phyloP scores from a whole-genome alignment of 2,329 filamentous ascomycete genomes.

The Clarireedia monteithiana region DNA sequence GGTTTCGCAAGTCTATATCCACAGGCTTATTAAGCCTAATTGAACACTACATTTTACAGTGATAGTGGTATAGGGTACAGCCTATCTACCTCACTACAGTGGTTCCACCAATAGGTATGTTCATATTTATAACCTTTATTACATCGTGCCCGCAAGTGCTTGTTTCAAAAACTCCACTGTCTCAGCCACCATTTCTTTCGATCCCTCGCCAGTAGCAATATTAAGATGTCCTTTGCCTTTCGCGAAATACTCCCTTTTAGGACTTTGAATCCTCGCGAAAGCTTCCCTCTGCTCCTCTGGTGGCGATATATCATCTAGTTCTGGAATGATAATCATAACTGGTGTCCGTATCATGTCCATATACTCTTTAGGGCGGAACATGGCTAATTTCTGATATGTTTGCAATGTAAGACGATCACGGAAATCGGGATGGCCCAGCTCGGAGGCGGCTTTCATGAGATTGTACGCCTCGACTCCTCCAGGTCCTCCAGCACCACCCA shows the following conservation, averaged over 20 bases:
- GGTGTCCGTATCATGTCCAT: neutral
- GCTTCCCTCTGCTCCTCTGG: neutral
- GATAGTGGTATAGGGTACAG: no score
- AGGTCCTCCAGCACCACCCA: neutral
- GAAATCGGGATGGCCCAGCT: neutral
- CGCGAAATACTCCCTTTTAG: constrained; percentile 22
- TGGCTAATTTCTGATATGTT: neutral
- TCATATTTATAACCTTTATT: neutral
- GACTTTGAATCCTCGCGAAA: constrained; percentile 11
- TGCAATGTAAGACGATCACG: neutral
- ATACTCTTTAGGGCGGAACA: neutral
- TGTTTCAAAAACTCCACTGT: neutral
- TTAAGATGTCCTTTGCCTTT: constrained; percentile 25
- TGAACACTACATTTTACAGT: no score
- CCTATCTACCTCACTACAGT: no score
- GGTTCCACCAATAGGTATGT: neutral
- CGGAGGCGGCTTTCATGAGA: neutral
- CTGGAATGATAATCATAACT: neutral
- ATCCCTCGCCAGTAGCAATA: constrained; percentile 20
- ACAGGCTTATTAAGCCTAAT: no score
- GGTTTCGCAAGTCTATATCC: no score
- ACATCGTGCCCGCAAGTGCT: neutral
- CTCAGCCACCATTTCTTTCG: constrained; percentile 15
- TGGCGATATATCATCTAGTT: neutral
- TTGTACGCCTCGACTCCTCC: neutral